These are phyloP conservation scores for Erythrobasidium yunnanense DNA, from an alignment of 768 basidiomycete genomes.

Conservation along the genomic window DNA sequence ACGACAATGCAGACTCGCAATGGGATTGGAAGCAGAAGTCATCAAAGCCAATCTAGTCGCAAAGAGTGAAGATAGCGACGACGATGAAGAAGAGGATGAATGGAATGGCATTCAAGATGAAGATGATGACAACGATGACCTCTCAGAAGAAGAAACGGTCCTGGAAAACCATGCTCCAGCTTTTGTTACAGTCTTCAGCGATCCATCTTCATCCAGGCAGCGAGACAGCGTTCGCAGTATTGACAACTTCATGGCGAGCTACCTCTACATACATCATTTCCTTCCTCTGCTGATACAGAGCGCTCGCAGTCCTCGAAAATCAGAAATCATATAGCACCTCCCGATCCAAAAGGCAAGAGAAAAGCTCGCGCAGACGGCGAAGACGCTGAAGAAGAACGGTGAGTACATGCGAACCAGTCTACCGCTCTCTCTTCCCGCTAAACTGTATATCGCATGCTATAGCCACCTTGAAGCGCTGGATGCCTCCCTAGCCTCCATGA, in stretches of 20 bases:
- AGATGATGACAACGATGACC: too few species aligned
- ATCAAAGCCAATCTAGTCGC: neutral
- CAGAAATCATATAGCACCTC: neutral
- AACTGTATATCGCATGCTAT: neutral
- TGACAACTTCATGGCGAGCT: too few species aligned
- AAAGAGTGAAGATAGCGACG: neutral
- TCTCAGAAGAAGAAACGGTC: neutral
- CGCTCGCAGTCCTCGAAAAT: slow-evolving; percentile 21
- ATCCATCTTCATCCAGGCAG: too few species aligned
- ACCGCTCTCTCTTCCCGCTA: too few species aligned
- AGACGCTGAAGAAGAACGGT: slow-evolving; percentile 10
- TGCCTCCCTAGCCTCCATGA: slow-evolving; percentile 21
- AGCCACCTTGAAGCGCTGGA: slow-evolving; percentile 21
- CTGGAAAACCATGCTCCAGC: neutral
- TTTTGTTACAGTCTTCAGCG: too few species aligned
- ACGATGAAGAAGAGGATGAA: slow-evolving; percentile 8
- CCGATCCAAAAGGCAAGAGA: slow-evolving; percentile 3
- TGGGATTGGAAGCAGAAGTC: neutral
- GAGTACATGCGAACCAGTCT: too few species aligned
- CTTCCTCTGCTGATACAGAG: too few species aligned
- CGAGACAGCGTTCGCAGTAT: too few species aligned
- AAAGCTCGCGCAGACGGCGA: slow-evolving; percentile 1
- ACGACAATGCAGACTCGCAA: neutral
- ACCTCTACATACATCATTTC: too few species aligned
- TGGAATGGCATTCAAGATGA: slow-evolving; percentile 13